Base-by-base conservation (phyloP, 2,329 filamentous ascomycete species). In the Thermomyces lanuginosus region DNA sequence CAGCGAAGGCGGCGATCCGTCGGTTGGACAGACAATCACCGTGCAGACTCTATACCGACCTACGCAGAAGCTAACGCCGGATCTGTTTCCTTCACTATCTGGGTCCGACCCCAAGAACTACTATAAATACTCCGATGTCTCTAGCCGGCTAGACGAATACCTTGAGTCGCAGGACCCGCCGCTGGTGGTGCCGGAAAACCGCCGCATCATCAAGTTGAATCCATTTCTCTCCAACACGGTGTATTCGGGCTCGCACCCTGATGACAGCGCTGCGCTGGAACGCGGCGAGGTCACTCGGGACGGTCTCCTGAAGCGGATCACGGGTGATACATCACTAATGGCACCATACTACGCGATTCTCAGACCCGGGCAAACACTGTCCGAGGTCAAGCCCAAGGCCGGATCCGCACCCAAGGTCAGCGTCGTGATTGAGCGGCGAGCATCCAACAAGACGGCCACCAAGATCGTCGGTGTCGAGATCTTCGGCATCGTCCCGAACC, bases 361-460 rank as follows among this genome's bases (percentile, higher is more conserved):
- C 3, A 51, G 50, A 31, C 37, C 49, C 3, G 43, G 46, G 8
- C 52, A 58, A 36, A 48, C 48, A 1, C 35, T 49, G 8, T 32
- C 44, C 19, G 52, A 56, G 25, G 49, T 60, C n/a, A 77, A 75
- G 43, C 65, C 70, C 1, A 73, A 69, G 43, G 56, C 69, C 2
- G 73, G 73, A 1, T 45, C 61, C 1, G 55, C 69, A 4, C 72
- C 73, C 0, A 73, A 72, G 36, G 58, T 72, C 15, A 58, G 58
- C 9, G 61, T 78, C 26, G 59, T 58, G 0, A 51, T 77, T 6
- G 72, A 77, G 42, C 72, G 67, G 10, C 63, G 72, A n/a, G 67
- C 63, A 11, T 71, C 72, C 5, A 71, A 70, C 30, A 77, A 77
- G 49, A 69, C 65, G 2, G 68, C 72, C 2, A 76, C 72, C 3